Evolutionary conservation across 2,329 filamentous ascomycete species (phyloP), one percentile per base, ranked within the genome.

Genomic region (Basipetospora chlamydospora): DNA sequence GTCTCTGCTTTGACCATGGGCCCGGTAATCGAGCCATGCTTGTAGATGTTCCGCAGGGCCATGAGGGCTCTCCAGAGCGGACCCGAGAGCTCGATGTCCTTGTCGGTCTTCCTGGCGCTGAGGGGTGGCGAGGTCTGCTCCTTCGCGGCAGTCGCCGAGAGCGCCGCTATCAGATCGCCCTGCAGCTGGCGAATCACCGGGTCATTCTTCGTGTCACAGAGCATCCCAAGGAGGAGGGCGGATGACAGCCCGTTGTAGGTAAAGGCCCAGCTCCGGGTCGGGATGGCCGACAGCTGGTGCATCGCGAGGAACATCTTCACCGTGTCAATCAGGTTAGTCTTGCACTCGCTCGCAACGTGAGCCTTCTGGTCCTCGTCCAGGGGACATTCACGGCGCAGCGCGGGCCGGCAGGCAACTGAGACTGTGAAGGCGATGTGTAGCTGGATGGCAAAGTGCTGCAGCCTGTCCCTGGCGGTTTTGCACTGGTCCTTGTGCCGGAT

Each of bases 291-390:
- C 21, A 79, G 56, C 43, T 77, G 73, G 50, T 79, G 73, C 74
- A 79, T 79, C 12, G 73, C 70, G 16, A 79, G 57, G 47, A 78
- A 79, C 73, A 78, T 79, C 28, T 71, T 66, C 9, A 79, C 73
- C 10, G 73, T 78, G 48, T 78, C 73, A 5, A 70, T 70, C 18
- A 79, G 57, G 47, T 77, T 77, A 12, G 59, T 54, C 48, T 75
- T 76, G 58, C 74, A 79, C 39, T 66, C 65, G 20, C 70, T 64
- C 2, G 69, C 67, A 1, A 79, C 56, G 1, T 63, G 53, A 30
- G 60, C 60, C 45, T 73, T 74, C 45, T 79, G 71, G 1, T 58
- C 47, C 0, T 58, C 46, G 4, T 64, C 62, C 28, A 77, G 60
- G 8, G 58, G 56, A 43, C 63, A 67, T 32, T 71, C 65, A 28